phyloP scores from a whole-genome alignment of 2,329 filamentous ascomycete species.

The Neurospora crassa region DNA sequence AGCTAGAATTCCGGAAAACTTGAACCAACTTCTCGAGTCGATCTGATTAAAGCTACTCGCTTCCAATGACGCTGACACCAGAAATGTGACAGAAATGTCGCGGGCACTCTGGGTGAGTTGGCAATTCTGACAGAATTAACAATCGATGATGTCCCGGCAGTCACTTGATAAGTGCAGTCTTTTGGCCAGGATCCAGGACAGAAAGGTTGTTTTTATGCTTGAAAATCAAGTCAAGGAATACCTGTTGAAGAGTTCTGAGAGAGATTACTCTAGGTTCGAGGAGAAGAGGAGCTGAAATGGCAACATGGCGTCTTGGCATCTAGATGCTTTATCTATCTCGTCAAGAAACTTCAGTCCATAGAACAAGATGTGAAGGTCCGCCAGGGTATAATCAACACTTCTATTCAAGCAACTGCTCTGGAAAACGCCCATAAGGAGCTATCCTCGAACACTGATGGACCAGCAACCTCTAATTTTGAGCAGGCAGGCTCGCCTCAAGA shows the following conservation, averaged over 20 bases:
- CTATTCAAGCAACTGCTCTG: too few relatives aligned
- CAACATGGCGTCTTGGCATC: background rate
- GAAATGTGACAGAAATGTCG: background rate
- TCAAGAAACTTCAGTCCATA: too few relatives aligned
- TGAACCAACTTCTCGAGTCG: background rate
- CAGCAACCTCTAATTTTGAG: too few relatives aligned
- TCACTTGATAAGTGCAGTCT: background rate
- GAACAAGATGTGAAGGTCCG: too few relatives aligned
- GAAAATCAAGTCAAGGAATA: background rate
- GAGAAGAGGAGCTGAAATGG: background rate
- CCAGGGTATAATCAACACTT: too few relatives aligned
- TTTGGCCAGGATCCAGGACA: background rate
- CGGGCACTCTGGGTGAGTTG: background rate
- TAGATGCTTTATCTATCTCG: background rate
- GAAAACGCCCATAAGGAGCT: too few relatives aligned
- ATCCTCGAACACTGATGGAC: too few relatives aligned
- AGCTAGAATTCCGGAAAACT: background rate
- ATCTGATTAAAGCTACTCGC: background rate
- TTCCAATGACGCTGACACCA: background rate
- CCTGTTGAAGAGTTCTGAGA: too few relatives aligned
- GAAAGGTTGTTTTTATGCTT: background rate
- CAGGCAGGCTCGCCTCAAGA: too few relatives aligned
- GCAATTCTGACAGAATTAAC: background rate
- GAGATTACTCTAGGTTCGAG: too few relatives aligned
- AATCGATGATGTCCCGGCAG: background rate